Base-by-base conservation (phyloP, 163 green algal species). In the Prototheca wickerhamii region DNA sequence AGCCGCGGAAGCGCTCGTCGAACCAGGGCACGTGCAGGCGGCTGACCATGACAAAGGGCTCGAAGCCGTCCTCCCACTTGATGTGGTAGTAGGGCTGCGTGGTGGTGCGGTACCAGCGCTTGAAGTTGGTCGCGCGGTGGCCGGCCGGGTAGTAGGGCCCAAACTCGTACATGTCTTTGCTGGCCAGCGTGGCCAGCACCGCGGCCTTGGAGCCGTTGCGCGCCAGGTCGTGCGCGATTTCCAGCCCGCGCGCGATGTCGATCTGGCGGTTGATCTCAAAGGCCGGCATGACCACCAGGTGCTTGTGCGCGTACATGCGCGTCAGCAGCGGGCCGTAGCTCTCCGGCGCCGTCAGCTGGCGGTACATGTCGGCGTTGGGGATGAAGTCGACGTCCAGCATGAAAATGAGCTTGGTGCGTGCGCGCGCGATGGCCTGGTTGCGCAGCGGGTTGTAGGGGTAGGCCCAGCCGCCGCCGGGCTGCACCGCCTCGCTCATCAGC, bases 1-100 rank as follows among this genome's bases (percentile, higher is more conserved):
- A 77, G 44, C 71, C 71, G 6, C 65, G 58, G 54, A 72, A 77
- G 49, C 71, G 71, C 29, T 66, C 60, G 52, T 77, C 71, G 44
- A 59, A 73, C 65, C 64, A 77, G 32, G 71, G 71, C 31, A 43
- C 50, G 26, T 53, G 54, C 21, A 54, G 33, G 4, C 71, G 51
- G 34, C 55, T 21, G 20, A 68, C 53, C n/a, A 77, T 54, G n/a
- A 73, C 28, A 52, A 61, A 77, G 8, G 71, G 71, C 64, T 77
- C 71, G 43, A 70, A 74, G 46, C 59, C 60, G 30, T 35, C 4
- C 18, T 25, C 29, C 53, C 42, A 72, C 18, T 6, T 18, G n/a
- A 72, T 60, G 53, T 4, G 6, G 54, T 64, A 71, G n/a, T 29
- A n/a, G n/a, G n/a, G n/a, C n/a, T n/a, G 30, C 42, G 57, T 30